Conservation (phyloP, 192 early-diverging fungal genomes). For the Coemansia erecta region DNA sequence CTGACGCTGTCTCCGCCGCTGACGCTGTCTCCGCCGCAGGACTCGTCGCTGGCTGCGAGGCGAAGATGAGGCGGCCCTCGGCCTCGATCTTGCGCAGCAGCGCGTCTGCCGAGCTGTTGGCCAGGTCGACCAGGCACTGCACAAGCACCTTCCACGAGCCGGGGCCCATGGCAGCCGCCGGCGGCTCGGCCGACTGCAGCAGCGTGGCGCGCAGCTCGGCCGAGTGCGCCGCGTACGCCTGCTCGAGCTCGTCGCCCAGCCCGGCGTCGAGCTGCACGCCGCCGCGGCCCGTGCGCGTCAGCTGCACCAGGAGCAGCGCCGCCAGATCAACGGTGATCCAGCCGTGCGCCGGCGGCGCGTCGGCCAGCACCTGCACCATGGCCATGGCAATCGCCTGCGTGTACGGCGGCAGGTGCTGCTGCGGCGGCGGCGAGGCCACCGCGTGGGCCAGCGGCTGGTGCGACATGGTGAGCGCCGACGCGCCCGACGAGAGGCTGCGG, state of each 20-base stretch:
- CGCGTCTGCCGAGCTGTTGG: slow-evolving; percentile 33
- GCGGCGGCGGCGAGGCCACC: background rate
- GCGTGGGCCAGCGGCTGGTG: slow-evolving; percentile 2
- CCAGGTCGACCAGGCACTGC: slow-evolving; percentile 37
- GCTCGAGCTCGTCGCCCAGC: slow-evolving; percentile 18
- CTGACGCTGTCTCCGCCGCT: background rate
- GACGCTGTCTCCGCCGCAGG: background rate
- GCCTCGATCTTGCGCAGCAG: slow-evolving; percentile 33
- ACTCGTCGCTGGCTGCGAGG: background rate
- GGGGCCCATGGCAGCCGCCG: background rate
- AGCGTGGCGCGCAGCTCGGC: slow-evolving; percentile 42
- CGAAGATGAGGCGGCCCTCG: slow-evolving; percentile 32
- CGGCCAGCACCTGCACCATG: slow-evolving; percentile 41
- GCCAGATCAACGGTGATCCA: slow-evolving; percentile 39
- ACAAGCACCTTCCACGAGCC: slow-evolving; percentile 40
- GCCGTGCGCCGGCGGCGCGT: slow-evolving; percentile 21
- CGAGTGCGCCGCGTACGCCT: slow-evolving; percentile 27
- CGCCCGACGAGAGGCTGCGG: slow-evolving; percentile 29
- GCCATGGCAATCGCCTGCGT: slow-evolving; percentile 23
- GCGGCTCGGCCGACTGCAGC: slow-evolving; percentile 1
- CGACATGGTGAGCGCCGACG: background rate
- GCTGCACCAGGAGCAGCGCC: slow-evolving; percentile 27
- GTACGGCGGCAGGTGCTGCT: slow-evolving; percentile 15
- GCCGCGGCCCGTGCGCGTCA: slow-evolving; percentile 18
- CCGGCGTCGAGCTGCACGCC: slow-evolving; percentile 19